Conservation (phyloP, 768 basidiomycete genomes). For the Tylopilus subfusipes region DNA sequence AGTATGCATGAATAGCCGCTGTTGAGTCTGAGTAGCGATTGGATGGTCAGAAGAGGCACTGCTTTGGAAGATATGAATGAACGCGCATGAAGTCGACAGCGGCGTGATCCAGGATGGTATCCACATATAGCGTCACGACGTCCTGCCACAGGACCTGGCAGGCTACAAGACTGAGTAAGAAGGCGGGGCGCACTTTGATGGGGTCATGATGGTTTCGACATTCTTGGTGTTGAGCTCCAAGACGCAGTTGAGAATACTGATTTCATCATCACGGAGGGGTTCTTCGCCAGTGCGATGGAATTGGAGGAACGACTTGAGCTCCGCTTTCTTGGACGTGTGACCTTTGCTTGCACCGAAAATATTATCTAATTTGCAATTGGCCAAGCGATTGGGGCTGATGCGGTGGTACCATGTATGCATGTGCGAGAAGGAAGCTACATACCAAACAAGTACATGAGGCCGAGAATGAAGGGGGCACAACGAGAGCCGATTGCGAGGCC, state of each 20-base stretch:
- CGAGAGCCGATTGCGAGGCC: conserved; percentile 78
- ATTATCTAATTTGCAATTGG: conserved; percentile 72
- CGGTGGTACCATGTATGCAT: not conserved
- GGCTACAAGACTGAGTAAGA: not conserved
- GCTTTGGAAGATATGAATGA: conserved; percentile 5
- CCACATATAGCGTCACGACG: conserved; percentile 73
- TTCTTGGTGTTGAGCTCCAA: conserved; percentile 74
- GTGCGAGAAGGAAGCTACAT: not conserved
- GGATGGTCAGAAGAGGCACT: conserved; percentile 3
- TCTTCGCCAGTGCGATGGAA: conserved; percentile 79
- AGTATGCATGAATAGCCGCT: conserved; percentile 94
- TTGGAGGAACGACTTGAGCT: conserved; percentile 73
- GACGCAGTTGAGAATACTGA: conserved; percentile 76
- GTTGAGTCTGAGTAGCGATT: conserved; percentile 44
- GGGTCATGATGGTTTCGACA: conserved; percentile 80
- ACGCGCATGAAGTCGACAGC: conserved; percentile 73
- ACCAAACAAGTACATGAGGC: conserved; percentile 65
- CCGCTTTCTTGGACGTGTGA: conserved; percentile 79
- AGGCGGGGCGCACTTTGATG: conserved; percentile 48
- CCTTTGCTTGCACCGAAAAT: conserved; percentile 73
- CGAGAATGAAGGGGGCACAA: conserved; percentile 71
- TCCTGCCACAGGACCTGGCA: conserved; percentile 44
- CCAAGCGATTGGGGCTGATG: conserved; percentile 71
- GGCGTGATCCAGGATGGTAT: conserved; percentile 74
- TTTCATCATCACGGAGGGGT: conserved; percentile 74